Base-by-base conservation (phyloP, 441 rosid species). In the Croton setiger region DNA sequence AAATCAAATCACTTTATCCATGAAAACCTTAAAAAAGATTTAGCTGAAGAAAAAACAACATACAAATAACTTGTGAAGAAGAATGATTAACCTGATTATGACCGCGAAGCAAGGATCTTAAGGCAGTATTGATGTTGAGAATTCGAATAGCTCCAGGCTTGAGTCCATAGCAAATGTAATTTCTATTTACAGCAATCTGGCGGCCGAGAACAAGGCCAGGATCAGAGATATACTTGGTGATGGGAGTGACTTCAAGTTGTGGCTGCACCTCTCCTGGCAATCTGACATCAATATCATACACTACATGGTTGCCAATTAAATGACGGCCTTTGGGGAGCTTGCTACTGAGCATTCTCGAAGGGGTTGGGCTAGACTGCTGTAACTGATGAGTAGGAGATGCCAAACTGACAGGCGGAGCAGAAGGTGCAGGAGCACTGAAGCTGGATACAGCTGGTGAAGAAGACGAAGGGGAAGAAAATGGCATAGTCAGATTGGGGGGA, bases 101-200 rank as follows among this genome's bases (percentile, higher is more conserved):
- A 36, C 96, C 96, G 1, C 93, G 84, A 71, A 95, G 83, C 80
- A 95, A 81, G 56, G 97, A 81, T 72, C 97, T 81, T 73, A 88
- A 72, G 6, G 96, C 98, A 1, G 99, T 88, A 72, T 86, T 93
- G 41, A 89, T 82, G 78, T 95, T 95, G 60, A 95, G 94, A 74
- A 95, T 86, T 67, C 97, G 80, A 47, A 92, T 87, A 72, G 84
- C 85, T 52, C 99, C 97, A 60, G 83, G 87, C 83, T 92, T 95
- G 58, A 95, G 77, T 1, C 98, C 99, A 27, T 95, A 95, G 74
- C 97, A 92, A 14, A 92, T 88, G 66, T 95, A 95, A 59, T 78
- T 79, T 78, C 78, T 79, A 72, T 89, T 92, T 12, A 90, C 97
- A 4, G 98, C 98, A 71, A 95, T 91, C 76, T 92, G 97, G 0